Evolutionary conservation across 352 stramenopile species (phyloP), one percentile per base, ranked within the genome.

Genomic region (Globisporangium spinosum): DNA sequence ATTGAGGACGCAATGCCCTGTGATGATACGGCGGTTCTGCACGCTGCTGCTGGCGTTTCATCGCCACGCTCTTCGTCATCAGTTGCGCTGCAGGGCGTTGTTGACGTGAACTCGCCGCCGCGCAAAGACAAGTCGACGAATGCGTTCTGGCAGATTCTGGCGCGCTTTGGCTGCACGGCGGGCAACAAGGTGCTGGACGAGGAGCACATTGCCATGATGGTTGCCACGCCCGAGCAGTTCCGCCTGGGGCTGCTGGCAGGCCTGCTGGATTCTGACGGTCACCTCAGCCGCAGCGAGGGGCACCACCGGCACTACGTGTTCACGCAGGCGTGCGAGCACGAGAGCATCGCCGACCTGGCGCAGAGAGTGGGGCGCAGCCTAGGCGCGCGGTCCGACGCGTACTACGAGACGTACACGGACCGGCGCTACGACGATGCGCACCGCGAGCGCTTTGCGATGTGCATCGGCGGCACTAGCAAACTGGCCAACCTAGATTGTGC

Each of bases 81-180:
- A 58, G 12, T 58, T 58, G 53, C 53, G 13, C 53, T 58, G 53
- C 53, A 58, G 53, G 53, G 53, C 25, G 53, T 58, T 23, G 23
- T 58, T 2, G 27, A 59, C 15, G 54, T 59, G 54, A 40, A 25
- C 54, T 59, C 54, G 15, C 17, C 54, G 54, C 27, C 17, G 25
- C 17, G 43, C 43, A 25, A 60, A 45, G 55, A 60, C 55, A 60
- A 60, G 55, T 60, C 55, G 55, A 17, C 55, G 55, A 60, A 60
- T 60, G 55, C 55, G 29, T 60, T 60, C 55, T 60, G 55, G 55
- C 55, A 60, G 27, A 60, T 60, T 60, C 55, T 60, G 55, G 8
- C 29, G 55, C 55, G 17, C 27, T 60, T 60, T 60, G 55, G 55
- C 55, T 60, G 55, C 55, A 60, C 55, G 29, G 29, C 29, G 20